Evolutionary conservation across 352 stramenopile genomes (phyloP), one percentile per base, ranked within the genome.

Genomic region (Halophytophthora polymorphica): DNA sequence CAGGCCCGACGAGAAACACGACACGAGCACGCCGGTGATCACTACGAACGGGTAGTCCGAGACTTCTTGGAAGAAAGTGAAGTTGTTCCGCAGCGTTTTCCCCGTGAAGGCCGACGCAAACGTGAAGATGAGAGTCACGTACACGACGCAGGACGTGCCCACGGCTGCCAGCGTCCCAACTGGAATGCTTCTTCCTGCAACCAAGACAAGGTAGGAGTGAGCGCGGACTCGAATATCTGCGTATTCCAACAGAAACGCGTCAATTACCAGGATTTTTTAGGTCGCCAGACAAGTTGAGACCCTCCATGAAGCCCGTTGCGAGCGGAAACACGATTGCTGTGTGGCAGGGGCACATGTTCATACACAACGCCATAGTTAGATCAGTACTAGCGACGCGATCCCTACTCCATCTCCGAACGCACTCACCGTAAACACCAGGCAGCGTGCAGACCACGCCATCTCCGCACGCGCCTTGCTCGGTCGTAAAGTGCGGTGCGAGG

Each of bases 301-400:
- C 83, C 58, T 89, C 83, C 79, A 91, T 91, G 48, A 92, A 89
- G 5, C 84, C 84, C 7, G 83, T 95, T 17, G 86, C 75, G 6
- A 88, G 75, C 31, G 82, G 81, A 46, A 93, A 95, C 35, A 94
- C 75, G 34, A 95, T 82, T 6, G 66, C 73, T 80, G 23, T 17
- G 52, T 11, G 14, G 25, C 25, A 31, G 25, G 25, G 4, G 8
- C 4, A 31, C 25, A 31, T 8, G 25, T 31, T 31, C 25, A 31
- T 8, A 29, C 14, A 62, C 48, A 55, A 38, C 5, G 13, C 14
- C 25, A 31, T n/a, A 36, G 17, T 19, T 13, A 48, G 18, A n/a
- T 49, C 13, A 41, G 7, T 10, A 3, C 25, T 10, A 4, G 8
- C 25, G 25, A 31, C 4, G 42, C 10, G 51, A 19, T 15, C 45